These are phyloP conservation scores for Viridothelium virens DNA, from an alignment of 495 filamentous ascomycete genomes.

Conservation along the genomic window DNA sequence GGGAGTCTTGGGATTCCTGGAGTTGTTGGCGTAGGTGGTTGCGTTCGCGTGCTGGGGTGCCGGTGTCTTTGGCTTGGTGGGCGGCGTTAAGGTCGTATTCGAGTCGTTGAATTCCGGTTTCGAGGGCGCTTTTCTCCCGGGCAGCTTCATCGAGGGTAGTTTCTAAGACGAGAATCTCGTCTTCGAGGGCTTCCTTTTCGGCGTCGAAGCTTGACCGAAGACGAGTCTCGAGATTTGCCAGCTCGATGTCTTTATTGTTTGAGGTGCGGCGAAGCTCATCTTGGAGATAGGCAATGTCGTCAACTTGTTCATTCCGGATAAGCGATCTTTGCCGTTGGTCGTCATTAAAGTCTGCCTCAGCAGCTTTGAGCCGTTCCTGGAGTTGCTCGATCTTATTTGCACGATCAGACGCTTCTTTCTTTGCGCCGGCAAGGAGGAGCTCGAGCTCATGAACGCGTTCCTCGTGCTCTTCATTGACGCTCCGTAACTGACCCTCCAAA, in stretches of 20 bases:
- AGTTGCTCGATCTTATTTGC: conserved; percentile 16
- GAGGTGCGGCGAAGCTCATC: conserved; percentile 26
- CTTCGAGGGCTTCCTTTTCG: conserved; percentile 35
- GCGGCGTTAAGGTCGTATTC: conserved; percentile 45
- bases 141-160: conserved; percentile 34
- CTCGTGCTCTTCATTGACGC: conserved; percentile 23
- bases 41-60: conserved; percentile 23
- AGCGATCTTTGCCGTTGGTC: conserved; percentile 18
- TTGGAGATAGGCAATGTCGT: conserved; percentile 12
- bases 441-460: conserved; percentile 25
- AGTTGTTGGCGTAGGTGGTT: conserved; percentile 20
- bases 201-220: conserved; percentile 18
- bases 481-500: conserved; percentile 19
- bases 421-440: conserved; percentile 17
- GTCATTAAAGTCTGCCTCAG: conserved; percentile 18
- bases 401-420: conserved; percentile 12
- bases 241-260: conserved; percentile 27
- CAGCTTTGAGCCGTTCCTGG: conserved; percentile 13
- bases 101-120: conserved; percentile 48
- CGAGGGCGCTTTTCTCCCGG: conserved; percentile 42
- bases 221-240: conserved; percentile 22
- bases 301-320: background rate
- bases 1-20: conserved; percentile 17
- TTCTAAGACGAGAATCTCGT: conserved; percentile 41
- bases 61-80: conserved; percentile 22